Base-by-base conservation (phyloP, 768 basidiomycete genomes). In the Lactifluus rugatus region DNA sequence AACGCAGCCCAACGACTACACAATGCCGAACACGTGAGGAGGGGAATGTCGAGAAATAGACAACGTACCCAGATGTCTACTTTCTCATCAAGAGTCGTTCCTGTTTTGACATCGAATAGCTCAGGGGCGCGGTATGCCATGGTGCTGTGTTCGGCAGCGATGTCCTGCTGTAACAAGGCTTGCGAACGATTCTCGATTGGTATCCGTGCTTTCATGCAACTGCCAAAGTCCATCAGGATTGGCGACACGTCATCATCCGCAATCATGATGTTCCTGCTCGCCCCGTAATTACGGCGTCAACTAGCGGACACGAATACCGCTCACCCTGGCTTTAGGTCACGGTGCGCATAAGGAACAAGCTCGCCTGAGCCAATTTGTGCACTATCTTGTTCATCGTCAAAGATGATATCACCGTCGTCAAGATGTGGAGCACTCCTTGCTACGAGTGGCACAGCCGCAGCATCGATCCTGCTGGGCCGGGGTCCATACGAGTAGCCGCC, bases 61-160 rank as follows among this genome's bases (percentile, higher is more conserved):
- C 19, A 25, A 70, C 82, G 56, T 73, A 92, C 93, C 93, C 93
- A 96, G 32, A 96, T 93, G 68, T 96, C 93, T 11, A 96, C 93
- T 67, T 93, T 94, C 73, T 97, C 95, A 65, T 96, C 91, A 8
- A 98, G 72, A 0, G 76, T 81, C 41, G 80, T 74, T 23, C 90
- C 91, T 5, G 93, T 97, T 70, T 95, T 95, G 56, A 96, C 94
- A 65, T 99, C 96, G 68, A 97, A 99, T 21, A 99, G 76, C 68
- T 99, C 96, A 0, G 96, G 96, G 2, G 96, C 94, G 19, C 96
- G 85, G 66, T 95, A 99, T 0, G 96, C 90, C 96, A 99, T 98
- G 13, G 93, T 93, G 64, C 93, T 95, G 70, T 95, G 94, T 71
- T 99, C 96, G 17, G 92, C 93, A 2, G 96, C 96, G 62, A 95